These are phyloP conservation scores for Chenopodium berlandieri DNA, from an alignment of 148 eudicot species.

Conservation along the genomic window DNA sequence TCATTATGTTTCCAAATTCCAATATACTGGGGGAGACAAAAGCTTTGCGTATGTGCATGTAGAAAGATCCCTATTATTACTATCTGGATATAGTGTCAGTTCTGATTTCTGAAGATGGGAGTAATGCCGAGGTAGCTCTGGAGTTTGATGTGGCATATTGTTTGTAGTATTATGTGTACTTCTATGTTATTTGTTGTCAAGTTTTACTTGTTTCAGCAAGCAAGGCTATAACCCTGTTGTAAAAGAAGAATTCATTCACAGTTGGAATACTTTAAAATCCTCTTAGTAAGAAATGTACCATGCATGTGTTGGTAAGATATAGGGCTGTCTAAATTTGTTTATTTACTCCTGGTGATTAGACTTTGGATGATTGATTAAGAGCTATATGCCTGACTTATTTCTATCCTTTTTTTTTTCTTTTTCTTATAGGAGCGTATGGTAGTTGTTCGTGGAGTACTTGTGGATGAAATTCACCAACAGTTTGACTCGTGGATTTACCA, in stretches of 20 bases:
- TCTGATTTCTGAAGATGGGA: neutral
- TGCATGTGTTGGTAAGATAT: neutral
- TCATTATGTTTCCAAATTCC: neutral
- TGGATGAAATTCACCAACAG: constrained; percentile 82
- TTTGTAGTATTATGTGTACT: neutral
- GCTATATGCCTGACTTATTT: neutral
- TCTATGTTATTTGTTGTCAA: neutral
- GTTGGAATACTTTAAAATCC: neutral
- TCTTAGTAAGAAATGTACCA: neutral
- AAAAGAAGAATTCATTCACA: neutral
- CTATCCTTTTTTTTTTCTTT: neutral
- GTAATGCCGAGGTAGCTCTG: neutral
- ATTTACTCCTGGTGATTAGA: neutral
- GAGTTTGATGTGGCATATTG: neutral
- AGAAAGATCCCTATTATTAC: neutral
- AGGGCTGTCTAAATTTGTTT: neutral
- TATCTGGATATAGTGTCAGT: neutral
- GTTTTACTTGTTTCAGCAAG: neutral
- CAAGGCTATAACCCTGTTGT: neutral
- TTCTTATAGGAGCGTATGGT: constrained; percentile 46
- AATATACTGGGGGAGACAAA: neutral
- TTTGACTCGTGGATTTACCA: constrained; percentile 77
- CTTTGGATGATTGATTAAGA: neutral
- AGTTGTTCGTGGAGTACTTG: constrained; percentile 69
- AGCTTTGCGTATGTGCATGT: neutral